phyloP scores from a whole-genome alignment of 164 flowering plant genomes.

The Stephania cephalantha region DNA sequence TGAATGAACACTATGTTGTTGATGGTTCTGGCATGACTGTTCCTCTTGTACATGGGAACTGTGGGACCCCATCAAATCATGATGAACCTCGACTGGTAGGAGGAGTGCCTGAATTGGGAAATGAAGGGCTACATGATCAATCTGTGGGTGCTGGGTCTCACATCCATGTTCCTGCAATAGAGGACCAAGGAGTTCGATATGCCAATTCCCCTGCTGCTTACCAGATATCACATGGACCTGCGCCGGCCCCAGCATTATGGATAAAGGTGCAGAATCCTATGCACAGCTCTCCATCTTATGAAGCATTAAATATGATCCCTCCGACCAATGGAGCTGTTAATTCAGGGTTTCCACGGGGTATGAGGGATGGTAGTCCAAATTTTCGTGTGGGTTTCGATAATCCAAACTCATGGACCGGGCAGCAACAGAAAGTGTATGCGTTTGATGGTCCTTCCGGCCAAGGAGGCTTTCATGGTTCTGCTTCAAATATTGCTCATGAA shows the following conservation, averaged over 20 bases:
- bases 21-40: constrained; percentile 47
- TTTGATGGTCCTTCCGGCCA: constrained; percentile 47
- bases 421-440: constrained; percentile 36
- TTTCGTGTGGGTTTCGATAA: constrained; percentile 39
- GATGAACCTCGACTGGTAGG: constrained; percentile 42
- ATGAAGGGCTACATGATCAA: constrained; percentile 54
- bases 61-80: constrained; percentile 35
- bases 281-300: constrained; percentile 51
- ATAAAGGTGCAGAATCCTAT: constrained; percentile 52
- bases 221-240: constrained; percentile 46
- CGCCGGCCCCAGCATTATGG: constrained; percentile 46
- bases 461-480: constrained; percentile 37
- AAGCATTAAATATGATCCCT: constrained; percentile 38
- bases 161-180: constrained; percentile 36
- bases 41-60: constrained; percentile 40
- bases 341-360: constrained; percentile 32
- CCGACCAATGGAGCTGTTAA: constrained; percentile 41
- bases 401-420: constrained; percentile 44
- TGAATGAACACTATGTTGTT: constrained; percentile 43
- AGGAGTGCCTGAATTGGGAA: constrained; percentile 46
- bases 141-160: constrained; percentile 32
- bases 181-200: constrained; percentile 49
- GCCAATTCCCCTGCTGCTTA: constrained; percentile 45
- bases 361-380: constrained; percentile 47
- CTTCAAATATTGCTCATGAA: constrained; percentile 28